These are phyloP conservation scores for Thermoascus crustaceus DNA, from an alignment of 2,329 filamentous ascomycete genomes.

Conservation along the genomic window DNA sequence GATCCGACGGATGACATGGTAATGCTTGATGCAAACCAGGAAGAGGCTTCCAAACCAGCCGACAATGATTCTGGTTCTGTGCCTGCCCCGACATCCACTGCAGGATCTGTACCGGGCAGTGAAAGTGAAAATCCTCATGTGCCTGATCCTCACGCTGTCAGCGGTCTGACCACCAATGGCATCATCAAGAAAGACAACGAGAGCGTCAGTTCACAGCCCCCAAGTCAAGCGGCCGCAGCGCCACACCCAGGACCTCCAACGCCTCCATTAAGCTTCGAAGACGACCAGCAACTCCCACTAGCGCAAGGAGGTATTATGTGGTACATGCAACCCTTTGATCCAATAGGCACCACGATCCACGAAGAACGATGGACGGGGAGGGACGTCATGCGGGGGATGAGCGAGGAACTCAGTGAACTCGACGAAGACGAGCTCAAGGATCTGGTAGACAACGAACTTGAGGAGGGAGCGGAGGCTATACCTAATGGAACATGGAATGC, in stretches of 20 bases:
- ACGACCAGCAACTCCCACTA: constrained; percentile 43
- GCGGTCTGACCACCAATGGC: constrained; percentile 16
- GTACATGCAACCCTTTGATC: constrained; percentile 77
- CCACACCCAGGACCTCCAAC: constrained; percentile 25
- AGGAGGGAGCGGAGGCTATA: constrained; percentile 9
- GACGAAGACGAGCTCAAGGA: constrained; percentile 83
- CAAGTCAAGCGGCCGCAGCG: constrained; percentile 34
- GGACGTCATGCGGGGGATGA: constrained; percentile 64
- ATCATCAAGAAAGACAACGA: constrained; percentile 20
- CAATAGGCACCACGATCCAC: constrained; percentile 68
- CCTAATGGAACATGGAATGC: constrained; percentile 14
- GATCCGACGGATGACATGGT: constrained; percentile 8
- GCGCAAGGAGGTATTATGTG: constrained; percentile 73
- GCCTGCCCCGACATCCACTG: too few relatives aligned
- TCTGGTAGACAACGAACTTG: constrained; percentile 47
- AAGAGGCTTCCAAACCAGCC: too few relatives aligned
- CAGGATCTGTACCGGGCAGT: constrained; percentile 9
- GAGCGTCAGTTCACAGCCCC: constrained; percentile 27
- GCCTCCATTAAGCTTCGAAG: constrained; percentile 33
- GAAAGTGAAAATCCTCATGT: constrained; percentile 10
- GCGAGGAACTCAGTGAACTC: constrained; percentile 83
- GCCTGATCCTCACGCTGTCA: constrained; percentile 29
- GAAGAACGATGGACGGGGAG: constrained; percentile 67
- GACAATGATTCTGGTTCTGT: too few relatives aligned
- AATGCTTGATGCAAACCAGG: constrained; percentile 11